Conservation (phyloP, 2,329 filamentous ascomycete genomes). For the Ramularia endophylla region DNA sequence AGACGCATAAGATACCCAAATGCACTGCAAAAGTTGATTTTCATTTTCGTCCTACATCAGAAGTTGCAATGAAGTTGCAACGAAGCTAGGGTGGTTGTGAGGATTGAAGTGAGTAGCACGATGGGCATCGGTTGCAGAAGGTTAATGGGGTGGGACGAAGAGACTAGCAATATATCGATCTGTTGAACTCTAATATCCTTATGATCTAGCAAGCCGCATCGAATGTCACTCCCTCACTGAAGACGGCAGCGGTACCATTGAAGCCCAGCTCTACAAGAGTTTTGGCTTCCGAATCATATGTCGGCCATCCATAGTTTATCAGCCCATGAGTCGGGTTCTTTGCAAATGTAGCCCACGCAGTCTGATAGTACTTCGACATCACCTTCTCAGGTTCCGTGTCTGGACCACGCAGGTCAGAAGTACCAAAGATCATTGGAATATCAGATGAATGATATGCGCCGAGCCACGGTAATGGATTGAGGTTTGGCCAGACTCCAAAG, state of each 20-base stretch:
- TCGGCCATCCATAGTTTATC: conserved; percentile 15
- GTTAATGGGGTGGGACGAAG: no score
- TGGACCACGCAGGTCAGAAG: conserved; percentile 9
- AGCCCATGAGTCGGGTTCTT: conserved; percentile 28
- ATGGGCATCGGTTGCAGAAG: no score
- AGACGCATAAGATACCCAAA: no score
- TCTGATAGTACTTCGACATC: conserved; percentile 21
- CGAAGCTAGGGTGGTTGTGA: no score
- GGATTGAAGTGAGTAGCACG: no score
- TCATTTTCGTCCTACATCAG: no score
- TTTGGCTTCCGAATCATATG: conserved; percentile 6
- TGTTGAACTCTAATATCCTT: no score
- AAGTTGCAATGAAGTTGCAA: no score
- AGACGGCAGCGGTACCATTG: conserved; percentile 3
- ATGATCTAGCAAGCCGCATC: not conserved
- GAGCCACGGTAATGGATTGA: conserved; percentile 13
- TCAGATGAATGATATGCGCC: conserved; percentile 33
- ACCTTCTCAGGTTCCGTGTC: conserved; percentile 13
- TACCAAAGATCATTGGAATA: conserved; percentile 30
- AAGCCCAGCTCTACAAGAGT: conserved; percentile 10
- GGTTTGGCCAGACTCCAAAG: conserved; percentile 22
- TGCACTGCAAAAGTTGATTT: no score
- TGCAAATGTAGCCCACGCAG: conserved; percentile 32
- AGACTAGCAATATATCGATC: no score
- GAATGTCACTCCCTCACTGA: conserved; percentile 4